These are phyloP conservation scores for Pleurotus ostreatus DNA, from an alignment of 768 basidiomycete species.

Conservation along the genomic window DNA sequence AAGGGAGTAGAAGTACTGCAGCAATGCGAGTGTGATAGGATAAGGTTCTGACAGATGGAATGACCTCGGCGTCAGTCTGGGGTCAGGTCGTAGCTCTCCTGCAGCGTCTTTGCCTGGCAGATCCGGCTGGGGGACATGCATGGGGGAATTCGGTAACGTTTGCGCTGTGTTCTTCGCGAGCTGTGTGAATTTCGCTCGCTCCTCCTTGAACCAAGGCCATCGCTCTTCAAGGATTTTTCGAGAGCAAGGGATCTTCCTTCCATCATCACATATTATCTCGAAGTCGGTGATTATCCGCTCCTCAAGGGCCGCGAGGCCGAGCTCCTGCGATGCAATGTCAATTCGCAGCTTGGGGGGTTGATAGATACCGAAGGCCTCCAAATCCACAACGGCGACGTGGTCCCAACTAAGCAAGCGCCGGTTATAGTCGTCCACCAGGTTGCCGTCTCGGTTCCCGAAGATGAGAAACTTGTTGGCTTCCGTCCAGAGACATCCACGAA, in stretches of 20 bases:
- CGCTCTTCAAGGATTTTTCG: slow-evolving; percentile 81
- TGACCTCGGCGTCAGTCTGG: slow-evolving; percentile 73
- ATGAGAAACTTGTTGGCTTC: slow-evolving; percentile 83
- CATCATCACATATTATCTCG: slow-evolving; percentile 90
- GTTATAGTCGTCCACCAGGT: slow-evolving; percentile 90
- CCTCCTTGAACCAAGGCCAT: slow-evolving; percentile 93
- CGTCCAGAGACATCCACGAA: slow-evolving; percentile 85
- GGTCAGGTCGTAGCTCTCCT: slow-evolving; percentile 61
- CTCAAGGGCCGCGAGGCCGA: slow-evolving; percentile 81
- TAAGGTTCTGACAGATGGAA: slow-evolving; percentile 87
- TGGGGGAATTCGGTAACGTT: slow-evolving; percentile 52
- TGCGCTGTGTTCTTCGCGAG: slow-evolving; percentile 56
- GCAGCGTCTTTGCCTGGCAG: slow-evolving; percentile 47
- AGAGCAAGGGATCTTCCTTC: slow-evolving; percentile 77
- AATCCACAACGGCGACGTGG: slow-evolving; percentile 84
- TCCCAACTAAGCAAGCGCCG: slow-evolving; percentile 88
- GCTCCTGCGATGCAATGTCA: slow-evolving; percentile 72
- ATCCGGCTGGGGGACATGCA: slow-evolving; percentile 62
- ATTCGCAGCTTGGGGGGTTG: slow-evolving; percentile 70
- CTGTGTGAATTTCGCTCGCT: slow-evolving; percentile 55
- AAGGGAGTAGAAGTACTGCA: slow-evolving; percentile 93
- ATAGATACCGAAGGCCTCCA: slow-evolving; percentile 96
- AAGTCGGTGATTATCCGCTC: slow-evolving; percentile 85
- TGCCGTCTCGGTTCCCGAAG: slow-evolving; percentile 86
- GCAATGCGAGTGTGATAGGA: slow-evolving; percentile 79